Evolutionary conservation across 2,329 filamentous ascomycete species (phyloP), one percentile per base, ranked within the genome.

Genomic region (Botrytis tulipae): DNA sequence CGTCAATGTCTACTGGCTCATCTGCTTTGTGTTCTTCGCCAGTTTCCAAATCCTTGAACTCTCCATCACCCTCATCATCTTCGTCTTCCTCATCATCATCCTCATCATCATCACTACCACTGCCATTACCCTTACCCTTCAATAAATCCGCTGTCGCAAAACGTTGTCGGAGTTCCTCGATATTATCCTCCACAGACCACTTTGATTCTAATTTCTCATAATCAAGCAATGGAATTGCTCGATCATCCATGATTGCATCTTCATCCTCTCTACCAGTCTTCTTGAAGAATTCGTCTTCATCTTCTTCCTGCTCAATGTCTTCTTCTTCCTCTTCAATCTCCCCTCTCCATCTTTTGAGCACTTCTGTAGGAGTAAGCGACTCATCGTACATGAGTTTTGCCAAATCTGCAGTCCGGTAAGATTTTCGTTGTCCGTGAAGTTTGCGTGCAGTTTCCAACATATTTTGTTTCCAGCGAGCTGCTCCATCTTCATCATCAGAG

Each of bases 311-410:
- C 51, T 88, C 87, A 18, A 89, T 87, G 7, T 89, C 85, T 35
- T 90, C 86, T 69, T 90, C 90, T 65, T 90, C 85, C 4, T 84
- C 84, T 1, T 85, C 83, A 4, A 86, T 84, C 59, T 92, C 88
- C 2, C 94, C 94, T 74, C 88, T 88, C 96, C 96, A 99, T 80
- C 88, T 90, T 77, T 88, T 87, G 57, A 97, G 84, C 1, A 95
- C 93, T 73, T 97, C 90, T 4, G 86, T 86, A 1, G 95, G 90
- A 1, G 91, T 89, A 42, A 99, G 83, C 18, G 90, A 89, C 57
- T 93, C 88, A 78, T 98, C 93, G 82, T 99, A 99, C 84, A 99
- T 92, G 82, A 97, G 87, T 77, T 93, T 90, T 0, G 94, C 93
- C 44, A 99, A 87, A 79, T 98, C 95, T 22, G 89, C 88, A 14